phyloP scores from a whole-genome alignment of 257 asterid genomes.

The Lavandula angustifolia region DNA sequence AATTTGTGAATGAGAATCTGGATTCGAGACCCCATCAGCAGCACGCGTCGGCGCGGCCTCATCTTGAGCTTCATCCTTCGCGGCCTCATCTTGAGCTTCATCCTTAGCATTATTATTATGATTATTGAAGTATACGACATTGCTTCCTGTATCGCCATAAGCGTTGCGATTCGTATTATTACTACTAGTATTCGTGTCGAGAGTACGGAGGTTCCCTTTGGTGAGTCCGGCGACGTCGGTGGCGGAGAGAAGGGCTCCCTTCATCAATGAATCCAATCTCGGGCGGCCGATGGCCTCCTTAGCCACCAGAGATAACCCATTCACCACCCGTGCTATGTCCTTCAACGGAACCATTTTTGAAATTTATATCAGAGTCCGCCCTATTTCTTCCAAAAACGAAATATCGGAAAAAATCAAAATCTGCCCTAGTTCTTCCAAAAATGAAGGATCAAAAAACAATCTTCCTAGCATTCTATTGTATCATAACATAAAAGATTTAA shows the following conservation, averaged over 20 bases:
- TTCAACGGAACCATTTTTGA: slow-evolving; percentile 50
- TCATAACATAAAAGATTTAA: background rate
- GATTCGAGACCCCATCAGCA: slow-evolving; percentile 18
- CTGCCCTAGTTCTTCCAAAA: background rate
- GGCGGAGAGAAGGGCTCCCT: slow-evolving; percentile 62
- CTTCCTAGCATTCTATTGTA: background rate
- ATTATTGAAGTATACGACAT: slow-evolving; percentile 40
- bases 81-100: slow-evolving; percentile 20
- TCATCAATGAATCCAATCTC: slow-evolving; percentile 46
- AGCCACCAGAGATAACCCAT: slow-evolving; percentile 79
- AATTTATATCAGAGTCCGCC: background rate
- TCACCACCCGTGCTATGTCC: slow-evolving; percentile 57
- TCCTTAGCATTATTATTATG: background rate
- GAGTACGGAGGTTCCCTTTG: slow-evolving; percentile 55
- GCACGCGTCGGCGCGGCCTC: slow-evolving; percentile 13
- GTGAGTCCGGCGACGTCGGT: slow-evolving; percentile 75
- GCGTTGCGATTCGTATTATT: slow-evolving; percentile 13
- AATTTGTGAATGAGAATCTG: slow-evolving; percentile 21
- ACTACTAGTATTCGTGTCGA: slow-evolving; percentile 30
- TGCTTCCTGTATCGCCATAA: slow-evolving; percentile 18
- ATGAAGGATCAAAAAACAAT: background rate
- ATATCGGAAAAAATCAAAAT: background rate
- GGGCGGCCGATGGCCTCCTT: slow-evolving; percentile 52
- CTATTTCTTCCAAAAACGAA: slow-evolving; percentile 3
- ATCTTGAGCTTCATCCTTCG: slow-evolving; percentile 19